These are phyloP conservation scores for Aphanomyces stellatus DNA, from an alignment of 352 stramenopile species.

Conservation along the genomic window DNA sequence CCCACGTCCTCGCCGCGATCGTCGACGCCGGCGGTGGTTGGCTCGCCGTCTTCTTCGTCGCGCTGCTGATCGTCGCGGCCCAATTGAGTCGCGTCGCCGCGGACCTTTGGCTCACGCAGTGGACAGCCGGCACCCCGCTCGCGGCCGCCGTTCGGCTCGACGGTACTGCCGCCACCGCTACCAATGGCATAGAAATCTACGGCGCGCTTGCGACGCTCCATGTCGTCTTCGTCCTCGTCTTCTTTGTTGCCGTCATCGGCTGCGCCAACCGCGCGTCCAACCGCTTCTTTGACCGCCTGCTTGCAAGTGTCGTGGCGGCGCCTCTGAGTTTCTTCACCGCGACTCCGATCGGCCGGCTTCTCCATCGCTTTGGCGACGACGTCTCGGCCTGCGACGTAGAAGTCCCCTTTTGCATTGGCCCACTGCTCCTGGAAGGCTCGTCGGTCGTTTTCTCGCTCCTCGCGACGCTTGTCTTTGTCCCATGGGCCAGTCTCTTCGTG, in stretches of 20 bases:
- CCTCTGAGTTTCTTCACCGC: constrained; percentile 83
- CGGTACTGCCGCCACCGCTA: not conserved
- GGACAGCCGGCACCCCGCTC: too few species aligned
- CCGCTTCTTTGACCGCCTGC: constrained; percentile 62
- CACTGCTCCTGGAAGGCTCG: constrained; percentile 62
- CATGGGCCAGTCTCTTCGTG: constrained; percentile 70
- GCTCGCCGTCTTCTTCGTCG: too few species aligned
- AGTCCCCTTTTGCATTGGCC: constrained; percentile 42
- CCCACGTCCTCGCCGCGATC: too few species aligned
- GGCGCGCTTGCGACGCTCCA: too few species aligned
- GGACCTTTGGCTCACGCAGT: not conserved
- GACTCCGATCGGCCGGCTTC: constrained; percentile 61
- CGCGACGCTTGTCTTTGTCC: constrained; percentile 72
- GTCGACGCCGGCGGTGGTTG: too few species aligned
- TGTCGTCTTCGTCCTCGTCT: too few species aligned
- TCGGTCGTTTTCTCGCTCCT: constrained; percentile 68
- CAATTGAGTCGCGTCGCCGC: not conserved
- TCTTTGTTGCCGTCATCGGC: not conserved
- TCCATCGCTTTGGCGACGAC: constrained; percentile 63
- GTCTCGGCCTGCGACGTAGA: constrained; percentile 72
- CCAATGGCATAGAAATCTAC: too few species aligned
- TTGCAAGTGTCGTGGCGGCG: constrained; percentile 53
- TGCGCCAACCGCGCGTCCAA: constrained; percentile 43
- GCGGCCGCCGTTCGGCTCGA: too few species aligned
- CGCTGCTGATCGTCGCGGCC: too few species aligned